phyloP scores from a whole-genome alignment of 331 rosid genomes.

The Quercus tomentella region DNA sequence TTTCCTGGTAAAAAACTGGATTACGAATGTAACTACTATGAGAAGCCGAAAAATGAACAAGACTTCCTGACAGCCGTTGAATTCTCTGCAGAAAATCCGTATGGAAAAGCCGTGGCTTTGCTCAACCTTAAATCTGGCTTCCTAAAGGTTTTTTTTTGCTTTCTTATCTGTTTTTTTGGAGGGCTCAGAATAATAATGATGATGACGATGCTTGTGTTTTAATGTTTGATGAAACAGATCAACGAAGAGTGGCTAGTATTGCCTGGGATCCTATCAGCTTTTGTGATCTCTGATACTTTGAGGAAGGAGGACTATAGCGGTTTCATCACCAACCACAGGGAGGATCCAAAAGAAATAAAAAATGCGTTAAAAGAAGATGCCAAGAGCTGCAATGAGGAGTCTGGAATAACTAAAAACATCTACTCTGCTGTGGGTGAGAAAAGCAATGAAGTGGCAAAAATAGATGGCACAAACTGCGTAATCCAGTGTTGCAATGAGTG shows the following conservation, averaged over 20 bases:
- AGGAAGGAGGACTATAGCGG: background rate
- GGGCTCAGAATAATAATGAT: background rate
- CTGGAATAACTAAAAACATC: background rate
- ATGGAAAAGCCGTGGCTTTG: slow-evolving; percentile 40
- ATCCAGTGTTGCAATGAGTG: background rate
- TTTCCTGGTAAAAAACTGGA: slow-evolving; percentile 37
- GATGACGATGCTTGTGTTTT: background rate
- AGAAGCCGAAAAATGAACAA: slow-evolving; percentile 8
- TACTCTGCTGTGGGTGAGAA: background rate
- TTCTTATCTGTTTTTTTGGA: no score
- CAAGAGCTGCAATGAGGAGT: background rate
- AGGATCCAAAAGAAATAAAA: background rate
- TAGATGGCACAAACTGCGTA: no score
- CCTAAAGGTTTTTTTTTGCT: slow-evolving; percentile 21
- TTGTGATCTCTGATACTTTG: slow-evolving; percentile 21
- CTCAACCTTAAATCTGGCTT: slow-evolving; percentile 27
- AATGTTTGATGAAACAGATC: slow-evolving; percentile 28
- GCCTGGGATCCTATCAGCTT: slow-evolving; percentile 33
- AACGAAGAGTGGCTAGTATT: slow-evolving; percentile 41
- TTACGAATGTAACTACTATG: slow-evolving; percentile 15
- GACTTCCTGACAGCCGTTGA: slow-evolving; percentile 31
- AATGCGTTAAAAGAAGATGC: no score
- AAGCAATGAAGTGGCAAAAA: no score
- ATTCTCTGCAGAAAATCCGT: slow-evolving; percentile 24
- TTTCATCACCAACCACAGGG: background rate